Conservation (phyloP, 2,329 filamentous ascomycete species). For the Penicillium thymicola region DNA sequence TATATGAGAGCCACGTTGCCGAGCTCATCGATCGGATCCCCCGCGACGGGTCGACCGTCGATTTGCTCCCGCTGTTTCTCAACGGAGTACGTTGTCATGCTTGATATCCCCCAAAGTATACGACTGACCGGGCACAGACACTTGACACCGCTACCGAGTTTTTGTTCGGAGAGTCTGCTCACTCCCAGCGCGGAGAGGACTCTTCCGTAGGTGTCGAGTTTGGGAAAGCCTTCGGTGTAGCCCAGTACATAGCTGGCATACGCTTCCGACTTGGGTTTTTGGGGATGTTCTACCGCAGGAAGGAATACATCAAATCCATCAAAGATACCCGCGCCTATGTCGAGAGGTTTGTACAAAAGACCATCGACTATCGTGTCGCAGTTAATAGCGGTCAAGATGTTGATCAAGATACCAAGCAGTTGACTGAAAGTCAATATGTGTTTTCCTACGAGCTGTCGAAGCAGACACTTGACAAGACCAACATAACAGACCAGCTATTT, state of each 20-base stretch:
- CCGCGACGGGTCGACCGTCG: conserved; percentile 22
- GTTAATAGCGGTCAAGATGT: conserved; percentile 18
- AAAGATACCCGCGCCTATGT: conserved; percentile 32
- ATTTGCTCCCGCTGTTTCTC: conserved; percentile 28
- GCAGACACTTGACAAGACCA: conserved; percentile 42
- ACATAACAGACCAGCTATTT: conserved; percentile 46
- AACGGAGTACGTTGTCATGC: conserved; percentile 3
- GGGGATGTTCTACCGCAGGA: conserved; percentile 16
- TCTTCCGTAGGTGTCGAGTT: conserved; percentile 16
- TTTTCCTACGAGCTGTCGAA: conserved; percentile 48
- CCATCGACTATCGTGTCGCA: conserved; percentile 24
- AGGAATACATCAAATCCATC: conserved; percentile 11
- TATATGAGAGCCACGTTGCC: conserved; percentile 27
- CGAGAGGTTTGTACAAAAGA: conserved; percentile 40
- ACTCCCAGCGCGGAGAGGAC: conserved; percentile 46
- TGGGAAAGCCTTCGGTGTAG: conserved; percentile 29
- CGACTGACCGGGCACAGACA: conserved; percentile 41
- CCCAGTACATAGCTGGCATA: conserved; percentile 21
- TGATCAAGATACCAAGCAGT: conserved; percentile 9
- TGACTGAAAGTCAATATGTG: conserved; percentile 34
- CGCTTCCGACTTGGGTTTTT: conserved; percentile 16
- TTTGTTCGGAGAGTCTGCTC: conserved; percentile 62
- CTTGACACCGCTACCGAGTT: conserved; percentile 84
- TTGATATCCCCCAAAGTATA: not conserved
- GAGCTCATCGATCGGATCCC: conserved; percentile 24